Conservation (phyloP, 1,284 basidiomycete genomes). For the Gastroboletus turbinatus region DNA sequence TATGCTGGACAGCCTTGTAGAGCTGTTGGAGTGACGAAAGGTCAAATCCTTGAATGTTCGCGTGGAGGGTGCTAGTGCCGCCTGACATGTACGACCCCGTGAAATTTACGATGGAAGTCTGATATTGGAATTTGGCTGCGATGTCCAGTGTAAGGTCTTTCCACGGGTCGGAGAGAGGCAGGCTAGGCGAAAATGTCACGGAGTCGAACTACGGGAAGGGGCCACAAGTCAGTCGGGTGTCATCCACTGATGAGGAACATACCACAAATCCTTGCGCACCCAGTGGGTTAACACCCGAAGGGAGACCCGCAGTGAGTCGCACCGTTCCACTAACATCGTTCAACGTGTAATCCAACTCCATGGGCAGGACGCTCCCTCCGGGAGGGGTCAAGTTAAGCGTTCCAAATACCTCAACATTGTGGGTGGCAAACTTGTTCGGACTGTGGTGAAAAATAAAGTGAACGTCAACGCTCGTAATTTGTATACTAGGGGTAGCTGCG, state of each 20-base stretch:
- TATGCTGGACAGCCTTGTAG: slow-evolving; percentile 1
- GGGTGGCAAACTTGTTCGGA: background rate
- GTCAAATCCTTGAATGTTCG: background rate
- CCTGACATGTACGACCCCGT: background rate
- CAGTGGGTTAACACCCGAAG: slow-evolving; percentile 6
- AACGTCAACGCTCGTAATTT: slow-evolving; percentile 3
- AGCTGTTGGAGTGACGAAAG: slow-evolving; percentile 6
- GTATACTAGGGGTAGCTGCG: background rate
- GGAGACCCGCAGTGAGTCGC: slow-evolving; percentile 1
- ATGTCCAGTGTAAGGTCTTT: slow-evolving; percentile 3
- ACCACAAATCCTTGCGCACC: slow-evolving; percentile 10
- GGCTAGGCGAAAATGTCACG: background rate
- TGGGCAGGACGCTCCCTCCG: background rate
- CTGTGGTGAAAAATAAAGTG: background rate
- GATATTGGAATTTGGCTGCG: slow-evolving; percentile 1
- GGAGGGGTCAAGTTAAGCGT: slow-evolving; percentile 2
- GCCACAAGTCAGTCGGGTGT: background rate
- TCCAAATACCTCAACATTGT: slow-evolving; percentile 1
- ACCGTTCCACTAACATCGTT: background rate
- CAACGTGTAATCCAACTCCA: slow-evolving; percentile 9
- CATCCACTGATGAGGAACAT: background rate
- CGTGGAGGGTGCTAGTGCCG: background rate
- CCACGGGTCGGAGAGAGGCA: slow-evolving; percentile 4
- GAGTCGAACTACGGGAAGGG: slow-evolving; percentile 1
- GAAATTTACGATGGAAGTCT: background rate